Evolutionary conservation across 163 green algal genomes (phyloP), one percentile per base, ranked within the genome.

Genomic region (Volvox carteri): DNA sequence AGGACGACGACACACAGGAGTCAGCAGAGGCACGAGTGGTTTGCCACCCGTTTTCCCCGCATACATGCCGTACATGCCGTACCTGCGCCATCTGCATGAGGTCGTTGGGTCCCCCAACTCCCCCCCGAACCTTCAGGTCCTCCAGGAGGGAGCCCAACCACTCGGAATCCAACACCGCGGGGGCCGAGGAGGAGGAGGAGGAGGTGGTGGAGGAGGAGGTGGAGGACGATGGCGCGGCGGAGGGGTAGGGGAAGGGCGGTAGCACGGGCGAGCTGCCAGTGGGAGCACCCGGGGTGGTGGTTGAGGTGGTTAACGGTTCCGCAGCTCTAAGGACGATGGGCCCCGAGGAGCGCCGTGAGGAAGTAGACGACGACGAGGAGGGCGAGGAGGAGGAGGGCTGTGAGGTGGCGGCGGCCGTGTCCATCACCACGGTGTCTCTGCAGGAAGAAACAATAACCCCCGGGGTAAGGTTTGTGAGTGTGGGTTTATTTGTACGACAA

Each of bases 41-140:
- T n/a, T n/a, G 12, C 48, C 48, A 58, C 48, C 11, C 48, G 12
- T 58, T 14, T 14, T 58, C 48, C 48, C 48, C 14, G 48, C 14
- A 14, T 58, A 11, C 48, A 11, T 58, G n/a, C n/a, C n/a, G n/a
- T n/a, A n/a, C n/a, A n/a, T 42, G 37, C 39, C 78, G 11, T 54
- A 85, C 78, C 78, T 85, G 56, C 37, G 56, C 56, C 54, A 85
- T 37, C 54, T 74, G 56, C 54, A 75, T 85, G 8, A 85, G 54
- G 8, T 85, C 78, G 42, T 41, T n/a, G 30, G 78, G 56, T 4
- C 56, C 78, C 37, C 39, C 0, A 25, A 85, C 21, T 5, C 78
- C 78, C 2, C 78, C 78, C 9, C 56, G 54, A 19, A 65, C 78
- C 39, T 44, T 44, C 25, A 85, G 56, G 56, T 85, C 78, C 7